These are phyloP conservation scores for Leucoagaricus sp. DNA, from an alignment of 1,284 basidiomycete genomes.

Conservation along the genomic window DNA sequence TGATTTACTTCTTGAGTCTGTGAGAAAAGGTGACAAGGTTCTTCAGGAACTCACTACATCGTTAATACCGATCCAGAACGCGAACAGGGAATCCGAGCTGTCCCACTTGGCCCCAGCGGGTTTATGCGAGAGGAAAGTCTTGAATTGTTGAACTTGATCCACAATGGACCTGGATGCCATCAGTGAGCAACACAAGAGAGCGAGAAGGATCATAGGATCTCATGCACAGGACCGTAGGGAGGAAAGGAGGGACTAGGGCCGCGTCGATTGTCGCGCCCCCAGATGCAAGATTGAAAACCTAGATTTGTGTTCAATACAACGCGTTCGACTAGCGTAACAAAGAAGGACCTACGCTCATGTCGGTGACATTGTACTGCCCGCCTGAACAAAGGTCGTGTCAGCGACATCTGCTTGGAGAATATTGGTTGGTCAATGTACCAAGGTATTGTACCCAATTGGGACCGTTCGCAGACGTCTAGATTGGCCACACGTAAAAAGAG, in stretches of 20 bases:
- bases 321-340: neutral
- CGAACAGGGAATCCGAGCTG: constrained; percentile 57
- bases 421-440: constrained; percentile 33
- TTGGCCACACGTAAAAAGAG: neutral
- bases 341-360: constrained; percentile 47
- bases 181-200: neutral
- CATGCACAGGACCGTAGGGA: constrained; percentile 52
- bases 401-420: constrained; percentile 24
- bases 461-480: constrained; percentile 60
- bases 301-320: neutral
- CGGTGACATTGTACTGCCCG: constrained; percentile 55
- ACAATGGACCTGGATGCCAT: constrained; percentile 51
- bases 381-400: constrained; percentile 19
- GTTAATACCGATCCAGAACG: constrained; percentile 69
- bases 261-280: constrained; percentile 65
- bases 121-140: constrained; percentile 48
- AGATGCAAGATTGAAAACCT: constrained; percentile 62
- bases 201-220: neutral
- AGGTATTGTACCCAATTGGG: constrained; percentile 64
- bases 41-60: constrained; percentile 46
- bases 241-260: constrained; percentile 57
- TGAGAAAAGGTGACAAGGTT: neutral
- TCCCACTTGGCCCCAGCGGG: constrained; percentile 55
- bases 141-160: constrained; percentile 62
- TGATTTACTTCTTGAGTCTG: constrained; percentile 18